Conservation (phyloP, 768 basidiomycete species). For the Suillus americanus region DNA sequence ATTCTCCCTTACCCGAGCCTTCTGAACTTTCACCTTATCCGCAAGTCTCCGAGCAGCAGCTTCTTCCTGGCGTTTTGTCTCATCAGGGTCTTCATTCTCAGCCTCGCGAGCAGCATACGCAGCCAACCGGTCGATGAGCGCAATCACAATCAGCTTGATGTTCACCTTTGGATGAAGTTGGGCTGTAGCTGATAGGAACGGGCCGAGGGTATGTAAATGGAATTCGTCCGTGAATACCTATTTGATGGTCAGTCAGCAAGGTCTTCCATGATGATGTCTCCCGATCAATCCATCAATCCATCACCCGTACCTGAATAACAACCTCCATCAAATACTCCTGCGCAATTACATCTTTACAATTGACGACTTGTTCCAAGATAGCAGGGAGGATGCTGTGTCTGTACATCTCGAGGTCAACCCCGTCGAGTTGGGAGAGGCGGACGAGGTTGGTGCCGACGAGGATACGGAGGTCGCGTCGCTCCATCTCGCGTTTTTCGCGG, state of each 20-base stretch:
- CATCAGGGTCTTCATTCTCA: conserved; percentile 94
- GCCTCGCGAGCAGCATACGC: conserved; percentile 97
- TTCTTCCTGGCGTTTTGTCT: conserved; percentile 91
- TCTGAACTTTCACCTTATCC: conserved; percentile 79
- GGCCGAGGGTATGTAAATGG: conserved; percentile 92
- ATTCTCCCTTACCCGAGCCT: conserved; percentile 57
- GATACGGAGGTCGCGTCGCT: conserved; percentile 92
- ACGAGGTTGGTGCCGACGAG: conserved; percentile 98
- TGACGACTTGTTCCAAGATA: conserved; percentile 95
- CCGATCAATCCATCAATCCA: neutral
- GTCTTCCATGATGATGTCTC: neutral
- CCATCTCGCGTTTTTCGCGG: conserved; percentile 95
- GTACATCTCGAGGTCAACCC: conserved; percentile 94
- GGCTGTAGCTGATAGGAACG: conserved; percentile 94
- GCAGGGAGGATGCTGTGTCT: conserved; percentile 83
- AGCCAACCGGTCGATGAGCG: conserved; percentile 93
- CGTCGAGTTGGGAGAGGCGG: conserved; percentile 91
- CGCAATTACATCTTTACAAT: conserved; percentile 97
- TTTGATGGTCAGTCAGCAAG: neutral
- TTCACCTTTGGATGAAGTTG: conserved; percentile 97
- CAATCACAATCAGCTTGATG: conserved; percentile 98
- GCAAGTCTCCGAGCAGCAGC: conserved; percentile 86
- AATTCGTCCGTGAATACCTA: conserved; percentile 99
- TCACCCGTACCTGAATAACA: conserved; percentile 78
- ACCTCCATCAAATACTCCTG: conserved; percentile 99